phyloP scores from a whole-genome alignment of 2,329 filamentous ascomycete species.

The Sporothrix schenckii region DNA sequence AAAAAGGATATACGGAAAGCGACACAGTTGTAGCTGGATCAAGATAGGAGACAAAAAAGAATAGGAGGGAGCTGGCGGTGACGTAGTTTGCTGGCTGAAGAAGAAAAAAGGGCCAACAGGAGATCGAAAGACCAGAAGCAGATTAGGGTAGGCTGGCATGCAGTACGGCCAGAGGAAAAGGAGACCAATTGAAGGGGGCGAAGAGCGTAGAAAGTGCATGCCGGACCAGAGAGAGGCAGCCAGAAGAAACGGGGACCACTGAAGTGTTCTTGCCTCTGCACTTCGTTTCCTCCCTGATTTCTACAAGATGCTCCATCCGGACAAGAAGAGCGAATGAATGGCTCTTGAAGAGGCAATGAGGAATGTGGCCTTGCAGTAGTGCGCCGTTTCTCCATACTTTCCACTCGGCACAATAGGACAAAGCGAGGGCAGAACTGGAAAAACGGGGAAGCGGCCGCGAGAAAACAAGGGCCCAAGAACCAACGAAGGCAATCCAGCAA shows the following conservation, averaged over 20 bases:
- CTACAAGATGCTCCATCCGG: too few relatives aligned
- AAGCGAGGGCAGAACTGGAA: not conserved
- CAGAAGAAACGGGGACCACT: not conserved
- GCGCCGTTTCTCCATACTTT: too few relatives aligned
- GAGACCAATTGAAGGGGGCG: not conserved
- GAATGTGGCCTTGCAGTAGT: too few relatives aligned
- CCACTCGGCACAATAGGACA: not conserved
- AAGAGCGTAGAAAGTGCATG: not conserved
- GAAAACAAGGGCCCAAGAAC: not conserved
- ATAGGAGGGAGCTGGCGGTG: not conserved
- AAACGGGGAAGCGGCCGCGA: not conserved
- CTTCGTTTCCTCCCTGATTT: too few relatives aligned
- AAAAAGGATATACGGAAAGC: not conserved
- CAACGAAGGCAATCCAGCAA: not conserved
- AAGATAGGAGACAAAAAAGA: not conserved
- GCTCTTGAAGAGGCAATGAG: too few relatives aligned
- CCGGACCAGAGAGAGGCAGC: not conserved
- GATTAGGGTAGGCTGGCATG: not conserved
- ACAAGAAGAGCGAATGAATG: too few relatives aligned
- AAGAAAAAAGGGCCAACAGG: not conserved
- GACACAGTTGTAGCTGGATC: not conserved
- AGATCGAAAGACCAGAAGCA: not conserved
- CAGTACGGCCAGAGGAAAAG: constrained; percentile 2
- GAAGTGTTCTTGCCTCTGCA: not conserved
- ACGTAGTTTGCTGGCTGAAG: constrained; percentile 11